A percentile compares a stretch with the other conserved stretches of the same genome.
Evolutionary conservation across 2,329 filamentous ascomycete species (phyloP).

Genomic region (Trichoderma sp.): DNA sequence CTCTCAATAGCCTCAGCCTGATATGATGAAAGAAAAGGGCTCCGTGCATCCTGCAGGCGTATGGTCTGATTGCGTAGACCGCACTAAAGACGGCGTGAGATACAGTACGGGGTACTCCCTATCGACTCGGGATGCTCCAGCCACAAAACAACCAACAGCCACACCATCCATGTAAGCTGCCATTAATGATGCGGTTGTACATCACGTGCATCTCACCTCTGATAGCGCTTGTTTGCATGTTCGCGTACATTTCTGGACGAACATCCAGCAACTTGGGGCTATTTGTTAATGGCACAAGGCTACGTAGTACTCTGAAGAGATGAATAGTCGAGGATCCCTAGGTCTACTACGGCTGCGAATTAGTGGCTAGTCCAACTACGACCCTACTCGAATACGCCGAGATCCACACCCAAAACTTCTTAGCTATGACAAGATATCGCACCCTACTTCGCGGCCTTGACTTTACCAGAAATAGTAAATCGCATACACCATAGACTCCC

Average conservation of each 20-base stretch:
- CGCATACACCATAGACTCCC: not conserved
- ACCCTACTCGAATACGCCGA: not conserved
- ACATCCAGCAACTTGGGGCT: no score
- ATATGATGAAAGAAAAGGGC: not conserved
- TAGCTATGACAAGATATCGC: not conserved
- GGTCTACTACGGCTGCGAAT: not conserved
- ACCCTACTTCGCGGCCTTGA: not conserved
- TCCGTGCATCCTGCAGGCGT: not conserved
- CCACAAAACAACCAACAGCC: not conserved
- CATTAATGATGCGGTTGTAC: not conserved
- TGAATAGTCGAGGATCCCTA: no score
- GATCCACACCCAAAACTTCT: not conserved
- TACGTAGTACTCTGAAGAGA: no score
- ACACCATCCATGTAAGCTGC: not conserved
- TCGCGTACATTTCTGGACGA: not conserved
- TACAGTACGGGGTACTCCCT: not conserved
- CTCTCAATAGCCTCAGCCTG: not conserved
- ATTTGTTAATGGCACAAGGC: no score
- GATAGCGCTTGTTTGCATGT: not conserved
- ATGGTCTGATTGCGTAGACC: slow-evolving; percentile 5
- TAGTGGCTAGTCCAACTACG: not conserved
- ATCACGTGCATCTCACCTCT: not conserved
- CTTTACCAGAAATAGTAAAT: not conserved
- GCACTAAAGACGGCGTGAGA: not conserved
- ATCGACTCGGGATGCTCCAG: not conserved